Evolutionary conservation across 768 basidiomycete genomes (phyloP).

Genomic region (Rhizopogon vulgaris): DNA sequence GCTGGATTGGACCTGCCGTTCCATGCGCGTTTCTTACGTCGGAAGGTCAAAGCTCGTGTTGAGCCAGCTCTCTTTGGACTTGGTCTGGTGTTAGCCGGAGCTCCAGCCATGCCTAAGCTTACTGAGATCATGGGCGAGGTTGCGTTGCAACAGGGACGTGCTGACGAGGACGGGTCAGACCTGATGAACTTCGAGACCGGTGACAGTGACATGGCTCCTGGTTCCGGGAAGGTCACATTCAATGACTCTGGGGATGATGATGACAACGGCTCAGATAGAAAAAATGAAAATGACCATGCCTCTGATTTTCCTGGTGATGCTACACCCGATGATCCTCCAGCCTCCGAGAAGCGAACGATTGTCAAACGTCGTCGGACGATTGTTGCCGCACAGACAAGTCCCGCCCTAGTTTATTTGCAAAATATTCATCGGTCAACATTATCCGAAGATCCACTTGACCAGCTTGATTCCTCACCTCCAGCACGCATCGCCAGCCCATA

Average conservation of each 20-base stretch:
- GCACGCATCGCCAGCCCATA: slow-evolving; percentile 39
- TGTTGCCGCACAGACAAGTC: slow-evolving; percentile 66
- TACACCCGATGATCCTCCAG: slow-evolving; percentile 7
- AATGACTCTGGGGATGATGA: slow-evolving; percentile 29
- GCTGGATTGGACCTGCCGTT: slow-evolving; percentile 46
- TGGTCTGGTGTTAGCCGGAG: slow-evolving; percentile 71
- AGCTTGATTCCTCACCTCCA: slow-evolving; percentile 43
- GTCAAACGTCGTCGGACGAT: slow-evolving; percentile 42
- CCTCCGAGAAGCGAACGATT: slow-evolving; percentile 7
- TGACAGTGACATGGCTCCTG: slow-evolving; percentile 36
- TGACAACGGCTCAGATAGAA: slow-evolving; percentile 41
- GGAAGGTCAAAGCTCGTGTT: slow-evolving; percentile 66
- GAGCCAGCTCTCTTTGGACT: slow-evolving; percentile 82
- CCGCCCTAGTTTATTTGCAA: slow-evolving; percentile 59
- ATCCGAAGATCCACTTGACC: slow-evolving; percentile 73
- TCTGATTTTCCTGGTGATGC: slow-evolving; percentile 9
- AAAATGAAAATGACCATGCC: slow-evolving; percentile 22
- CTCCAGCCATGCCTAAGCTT: slow-evolving; percentile 69
- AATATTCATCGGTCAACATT: slow-evolving; percentile 45
- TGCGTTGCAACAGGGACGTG: slow-evolving; percentile 84
- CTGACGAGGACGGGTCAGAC: slow-evolving; percentile 52
- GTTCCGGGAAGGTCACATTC: slow-evolving; percentile 12
- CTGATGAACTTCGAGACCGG: slow-evolving; percentile 43
- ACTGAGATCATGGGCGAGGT: slow-evolving; percentile 74
- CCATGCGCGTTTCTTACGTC: slow-evolving; percentile 42